phyloP scores from a whole-genome alignment of 345 rosid species.

The Populus simonii region DNA sequence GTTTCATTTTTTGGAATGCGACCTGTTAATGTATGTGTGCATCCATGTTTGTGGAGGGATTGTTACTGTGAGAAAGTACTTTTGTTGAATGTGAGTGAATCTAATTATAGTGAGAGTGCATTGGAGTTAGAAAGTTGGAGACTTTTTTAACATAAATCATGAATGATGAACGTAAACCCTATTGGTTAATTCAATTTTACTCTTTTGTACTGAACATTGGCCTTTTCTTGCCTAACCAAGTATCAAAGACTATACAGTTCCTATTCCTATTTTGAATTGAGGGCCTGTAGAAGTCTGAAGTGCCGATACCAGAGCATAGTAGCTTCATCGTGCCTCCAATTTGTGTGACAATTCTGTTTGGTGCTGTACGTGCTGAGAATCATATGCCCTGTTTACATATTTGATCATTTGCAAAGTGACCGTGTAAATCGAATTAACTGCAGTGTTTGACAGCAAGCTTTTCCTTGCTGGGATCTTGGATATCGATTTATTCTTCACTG shows the following conservation, averaged over 20 bases:
- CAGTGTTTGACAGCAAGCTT: not conserved
- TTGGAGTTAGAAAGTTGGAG: not conserved
- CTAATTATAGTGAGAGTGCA: not conserved
- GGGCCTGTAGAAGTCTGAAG: not conserved
- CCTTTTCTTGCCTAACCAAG: not conserved
- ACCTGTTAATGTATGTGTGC: not conserved
- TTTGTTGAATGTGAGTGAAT: not conserved
- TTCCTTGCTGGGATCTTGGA: not conserved
- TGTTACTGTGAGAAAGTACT: not conserved
- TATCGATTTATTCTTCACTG: conserved; percentile 1
- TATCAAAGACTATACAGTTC: too few relatives aligned
- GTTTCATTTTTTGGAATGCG: not conserved
- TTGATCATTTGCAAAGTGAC: not conserved
- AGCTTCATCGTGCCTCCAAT: not conserved
- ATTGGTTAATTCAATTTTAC: not conserved
- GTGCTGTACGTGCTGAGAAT: not conserved
- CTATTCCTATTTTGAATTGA: not conserved
- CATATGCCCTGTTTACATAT: not conserved
- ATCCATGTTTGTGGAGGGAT: not conserved
- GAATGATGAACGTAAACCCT: not conserved
- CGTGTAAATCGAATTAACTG: not conserved
- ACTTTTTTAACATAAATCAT: not conserved
- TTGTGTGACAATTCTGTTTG: not conserved
- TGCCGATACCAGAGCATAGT: not conserved
- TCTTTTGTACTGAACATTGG: not conserved